Conservation (phyloP, 768 basidiomycete genomes). For the Tricholoma saponaceum region DNA sequence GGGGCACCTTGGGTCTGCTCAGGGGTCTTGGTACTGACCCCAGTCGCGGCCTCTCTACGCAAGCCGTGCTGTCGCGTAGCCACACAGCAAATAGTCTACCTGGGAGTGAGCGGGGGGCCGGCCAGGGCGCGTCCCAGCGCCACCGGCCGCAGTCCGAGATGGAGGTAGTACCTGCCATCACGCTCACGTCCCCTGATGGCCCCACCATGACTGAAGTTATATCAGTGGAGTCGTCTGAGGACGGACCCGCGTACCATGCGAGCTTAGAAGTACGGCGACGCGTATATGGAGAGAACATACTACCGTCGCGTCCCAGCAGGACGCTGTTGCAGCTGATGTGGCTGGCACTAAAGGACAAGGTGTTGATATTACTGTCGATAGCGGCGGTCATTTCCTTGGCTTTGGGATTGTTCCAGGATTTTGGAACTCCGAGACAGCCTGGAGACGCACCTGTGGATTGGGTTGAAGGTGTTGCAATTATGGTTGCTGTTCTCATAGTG, state of each 20-base stretch:
- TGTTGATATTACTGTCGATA: slow-evolving; percentile 83
- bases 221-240: not conserved
- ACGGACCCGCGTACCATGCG: slow-evolving; percentile 33
- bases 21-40: slow-evolving; percentile 69
- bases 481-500: slow-evolving; percentile 72
- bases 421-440: slow-evolving; percentile 60
- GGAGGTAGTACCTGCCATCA: slow-evolving; percentile 28
- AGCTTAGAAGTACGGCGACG: slow-evolving; percentile 56
- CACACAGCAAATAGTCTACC: slow-evolving; percentile 10
- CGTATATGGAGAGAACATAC: slow-evolving; percentile 72
- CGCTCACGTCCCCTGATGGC: slow-evolving; percentile 20
- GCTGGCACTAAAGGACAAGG: slow-evolving; percentile 86
- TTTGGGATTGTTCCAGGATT: slow-evolving; percentile 91
- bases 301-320: slow-evolving; percentile 70
- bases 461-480: slow-evolving; percentile 91
- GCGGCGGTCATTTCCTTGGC: slow-evolving; percentile 92
- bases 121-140: slow-evolving; percentile 20
- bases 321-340: slow-evolving; percentile 76
- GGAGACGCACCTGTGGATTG: slow-evolving; percentile 85
- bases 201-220: not conserved
- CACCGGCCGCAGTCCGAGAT: slow-evolving; percentile 16
- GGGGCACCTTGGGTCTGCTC: slow-evolving; percentile 66
- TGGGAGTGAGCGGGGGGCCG: slow-evolving; percentile 14
- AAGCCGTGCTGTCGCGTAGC: slow-evolving; percentile 10
- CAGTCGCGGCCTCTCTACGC: slow-evolving; percentile 41